A percentile compares a stretch with the other conserved stretches of the same genome.
These are phyloP conservation scores for Aspergillus baeticus DNA, from an alignment of 495 filamentous ascomycete species.

Conservation along the genomic window DNA sequence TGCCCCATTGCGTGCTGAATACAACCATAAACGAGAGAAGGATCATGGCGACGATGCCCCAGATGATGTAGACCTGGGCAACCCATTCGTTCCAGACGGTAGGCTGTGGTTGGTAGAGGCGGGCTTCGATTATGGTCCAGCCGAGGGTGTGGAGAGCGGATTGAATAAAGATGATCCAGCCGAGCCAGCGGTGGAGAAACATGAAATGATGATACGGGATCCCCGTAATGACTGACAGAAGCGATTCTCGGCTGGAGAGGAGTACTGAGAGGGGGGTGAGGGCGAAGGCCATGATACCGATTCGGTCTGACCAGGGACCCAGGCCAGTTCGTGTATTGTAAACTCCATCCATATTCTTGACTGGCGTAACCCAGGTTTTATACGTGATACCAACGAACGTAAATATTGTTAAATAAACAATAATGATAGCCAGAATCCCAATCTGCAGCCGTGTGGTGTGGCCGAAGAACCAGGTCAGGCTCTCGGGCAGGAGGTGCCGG, in stretches of 20 bases:
- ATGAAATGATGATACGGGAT: conserved; percentile 68
- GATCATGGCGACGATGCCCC: conserved; percentile 63
- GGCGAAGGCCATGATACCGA: conserved; percentile 65
- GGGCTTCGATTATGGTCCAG: conserved; percentile 60
- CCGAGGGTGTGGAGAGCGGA: conserved; percentile 61
- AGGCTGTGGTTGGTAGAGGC: conserved; percentile 66
- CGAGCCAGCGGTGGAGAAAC: conserved; percentile 67
- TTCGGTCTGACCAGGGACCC: conserved; percentile 60
- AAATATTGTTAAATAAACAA: conserved; percentile 57
- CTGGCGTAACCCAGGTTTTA: conserved; percentile 58
- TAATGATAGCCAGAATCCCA: conserved; percentile 48
- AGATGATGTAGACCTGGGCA: conserved; percentile 57
- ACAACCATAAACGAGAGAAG: conserved; percentile 55
- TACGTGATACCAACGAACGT: conserved; percentile 62
- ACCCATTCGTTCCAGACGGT: conserved; percentile 49
- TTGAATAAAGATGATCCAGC: conserved; percentile 62
- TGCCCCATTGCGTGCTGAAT: conserved; percentile 52
- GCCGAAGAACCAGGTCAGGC: conserved; percentile 32
- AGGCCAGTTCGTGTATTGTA: conserved; percentile 58
- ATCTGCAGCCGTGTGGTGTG: conserved; percentile 44
- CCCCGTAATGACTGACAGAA: conserved; percentile 61
- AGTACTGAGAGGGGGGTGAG: conserved; percentile 62
- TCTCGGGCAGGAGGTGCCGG: conserved; percentile 40
- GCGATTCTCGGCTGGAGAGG: conserved; percentile 56
- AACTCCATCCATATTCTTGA: conserved; percentile 43